phyloP scores from a whole-genome alignment of 768 basidiomycete species.

The Tephrocybe sp. region DNA sequence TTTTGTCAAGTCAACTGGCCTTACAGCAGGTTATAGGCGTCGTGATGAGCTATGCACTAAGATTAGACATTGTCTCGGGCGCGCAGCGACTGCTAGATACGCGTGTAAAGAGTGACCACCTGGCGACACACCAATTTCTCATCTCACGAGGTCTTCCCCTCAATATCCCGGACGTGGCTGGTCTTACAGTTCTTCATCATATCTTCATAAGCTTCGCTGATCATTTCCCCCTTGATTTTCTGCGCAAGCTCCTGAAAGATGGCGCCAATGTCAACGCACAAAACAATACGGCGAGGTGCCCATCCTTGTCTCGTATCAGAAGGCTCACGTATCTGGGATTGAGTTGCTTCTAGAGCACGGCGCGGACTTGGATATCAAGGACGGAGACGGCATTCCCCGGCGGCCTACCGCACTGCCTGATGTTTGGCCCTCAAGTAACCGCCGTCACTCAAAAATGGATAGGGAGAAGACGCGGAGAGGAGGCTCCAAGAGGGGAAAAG shows the following conservation, averaged over 20 bases:
- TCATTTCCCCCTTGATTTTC: constrained; percentile 24
- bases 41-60: constrained; percentile 30
- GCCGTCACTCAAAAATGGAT: constrained; percentile 46
- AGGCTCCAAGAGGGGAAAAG: constrained; percentile 40
- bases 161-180: constrained; percentile 42
- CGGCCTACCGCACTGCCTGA: constrained; percentile 28
- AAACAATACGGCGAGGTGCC: constrained; percentile 47
- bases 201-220: constrained; percentile 25
- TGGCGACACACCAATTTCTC: constrained; percentile 37
- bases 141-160: constrained; percentile 37
- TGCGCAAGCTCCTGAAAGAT: constrained; percentile 36
- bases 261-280: constrained; percentile 49
- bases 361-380: constrained; percentile 40
- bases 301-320: constrained; percentile 29
- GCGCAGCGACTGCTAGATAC: constrained; percentile 29
- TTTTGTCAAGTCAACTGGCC: not conserved
- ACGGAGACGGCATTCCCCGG: constrained; percentile 30
- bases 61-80: constrained; percentile 34
- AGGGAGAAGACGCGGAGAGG: constrained; percentile 40
- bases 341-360: constrained; percentile 48
- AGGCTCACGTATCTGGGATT: constrained; percentile 27
- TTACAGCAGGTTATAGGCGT: constrained; percentile 19
- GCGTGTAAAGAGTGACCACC: constrained; percentile 20
- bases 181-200: constrained; percentile 50
- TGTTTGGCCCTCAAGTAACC: constrained; percentile 40